Evolutionary conservation across 257 asterid genomes (phyloP).

Genomic region (Phtheirospermum japonicum): DNA sequence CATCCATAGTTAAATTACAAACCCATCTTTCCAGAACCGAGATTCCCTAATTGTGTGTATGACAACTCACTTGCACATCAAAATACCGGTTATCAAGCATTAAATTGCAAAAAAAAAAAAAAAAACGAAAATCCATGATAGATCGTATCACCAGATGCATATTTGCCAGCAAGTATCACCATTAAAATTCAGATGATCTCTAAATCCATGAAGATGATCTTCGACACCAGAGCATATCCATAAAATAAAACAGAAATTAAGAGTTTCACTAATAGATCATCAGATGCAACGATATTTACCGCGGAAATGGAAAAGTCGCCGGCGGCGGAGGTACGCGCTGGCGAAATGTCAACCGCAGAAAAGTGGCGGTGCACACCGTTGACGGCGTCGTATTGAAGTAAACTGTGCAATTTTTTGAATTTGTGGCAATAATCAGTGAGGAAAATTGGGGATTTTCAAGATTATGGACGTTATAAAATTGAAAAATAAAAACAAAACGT

Average conservation of each 20-base stretch:
- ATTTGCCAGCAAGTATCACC: constrained; percentile 4
- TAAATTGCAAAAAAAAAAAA: not conserved
- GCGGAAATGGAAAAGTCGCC: constrained; percentile 9
- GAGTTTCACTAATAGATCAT: not conserved
- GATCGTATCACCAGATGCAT: not conserved
- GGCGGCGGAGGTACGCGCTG: constrained; percentile 16
- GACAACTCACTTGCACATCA: constrained; percentile 5
- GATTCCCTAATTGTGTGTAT: no score
- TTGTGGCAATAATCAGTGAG: no score
- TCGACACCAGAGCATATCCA: not conserved
- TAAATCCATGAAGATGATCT: constrained; percentile 1
- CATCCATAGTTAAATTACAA: no score
- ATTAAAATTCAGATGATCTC: constrained; percentile 4
- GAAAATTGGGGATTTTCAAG: no score
- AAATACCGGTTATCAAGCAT: not conserved
- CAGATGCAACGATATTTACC: constrained; percentile 23
- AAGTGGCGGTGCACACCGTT: constrained; percentile 2
- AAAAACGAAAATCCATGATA: not conserved
- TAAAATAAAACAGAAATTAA: not conserved
- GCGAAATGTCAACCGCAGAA: constrained; percentile 21
- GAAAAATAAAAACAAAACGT: no score
- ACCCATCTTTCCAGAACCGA: no score
- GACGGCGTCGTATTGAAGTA: constrained; percentile 15
- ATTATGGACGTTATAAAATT: no score
- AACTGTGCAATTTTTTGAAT: not conserved